Base-by-base conservation (phyloP, 805 yeast species). In the Sungouiella blattae region DNA sequence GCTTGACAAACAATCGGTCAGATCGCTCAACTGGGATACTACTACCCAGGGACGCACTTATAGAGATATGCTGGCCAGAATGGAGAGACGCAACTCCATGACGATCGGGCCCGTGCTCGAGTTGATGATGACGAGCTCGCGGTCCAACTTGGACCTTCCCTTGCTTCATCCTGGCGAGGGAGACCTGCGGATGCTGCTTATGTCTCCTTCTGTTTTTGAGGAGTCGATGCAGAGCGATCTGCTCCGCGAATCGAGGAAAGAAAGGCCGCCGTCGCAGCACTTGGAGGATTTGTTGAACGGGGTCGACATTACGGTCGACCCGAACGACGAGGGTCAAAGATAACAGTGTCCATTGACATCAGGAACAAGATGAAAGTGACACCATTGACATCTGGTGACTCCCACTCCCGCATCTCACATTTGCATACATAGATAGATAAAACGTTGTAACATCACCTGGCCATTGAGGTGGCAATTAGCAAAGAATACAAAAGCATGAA, bases 61-160 rank as follows among this genome's bases (percentile, higher is more conserved):
- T 36, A 44, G 58, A 16, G 56, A 59, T 11, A 38, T 40, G 53
- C 57, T 28, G 41, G 47, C 24, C 33, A 34, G 26, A 21, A 27
- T 33, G 23, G 42, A 40, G 28, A 53, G 61, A 14, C 50, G 78
- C 40, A 55, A 58, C 8, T 72, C 78, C 4, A 60, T 75, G 71
- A 73, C 72, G 39, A 61, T 75, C 13, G 73, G 78, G 17, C 81
- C 81, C 2, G 73, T 76, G 4, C 64, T 65, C 40, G 60, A 71
- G 37, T 44, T 69, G 26, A 55, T 57, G 55, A 38, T 31, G 33
- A 32, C 40, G 32, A 30, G 39, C 5, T 37, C 41, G 8, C 33
- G 41, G 18, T 39, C 44, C 2, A 42, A 39, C 27, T 16, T 44
- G 4, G 44, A 44, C 9, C 46, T 41, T 11, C 48, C 46, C 6